Base-by-base conservation (phyloP, 2,329 filamentous ascomycete species). In the Colletotrichum nymphaeae region DNA sequence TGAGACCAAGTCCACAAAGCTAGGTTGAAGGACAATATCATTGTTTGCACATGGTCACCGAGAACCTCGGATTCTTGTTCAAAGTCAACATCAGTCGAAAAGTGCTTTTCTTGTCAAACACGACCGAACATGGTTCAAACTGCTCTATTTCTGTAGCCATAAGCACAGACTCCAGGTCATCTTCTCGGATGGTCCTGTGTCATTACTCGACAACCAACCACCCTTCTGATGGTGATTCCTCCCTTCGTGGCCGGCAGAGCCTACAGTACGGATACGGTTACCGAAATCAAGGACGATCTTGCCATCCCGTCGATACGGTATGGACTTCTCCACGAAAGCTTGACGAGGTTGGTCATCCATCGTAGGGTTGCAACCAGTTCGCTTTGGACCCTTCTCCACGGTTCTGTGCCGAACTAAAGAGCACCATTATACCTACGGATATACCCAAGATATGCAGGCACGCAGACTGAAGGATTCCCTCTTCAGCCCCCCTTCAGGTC, bases 141-240 rank as follows among this genome's bases (percentile, higher is more conserved):
- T 49, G 42, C 19, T 11, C 42, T 49, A 49, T 49, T 22, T 22
- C 11, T 22, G 42, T 49, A 49, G 42, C 19, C 42, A 22, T n/a
- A 56, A 67, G 69, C 69, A 72, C 65, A 68, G 59, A 69, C 53
- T 37, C 32, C 30, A 55, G 37, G 59, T 22, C 53, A 56, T 57
- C 53, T 42, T 46, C 46, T 49, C 55, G 55, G 66, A 6, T 46
- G 16, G 59, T 28, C 53, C 46, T 69, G 14, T 42, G 59, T 32
- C 53, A 11, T 56, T 14, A 16, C 53, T 28, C 11, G 22, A 14
- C 24, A 11, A 56, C 5, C 53, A 46, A 42, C 3, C 22, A 9
- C 26, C 28, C 60, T 60, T 62, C 49, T 19, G 49, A 65, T 69
- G 42, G 37, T 24, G 53, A 32, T 49, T 35, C 19, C 28, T 9